Conservation (phyloP, 2,329 filamentous ascomycete species). For the Fusarium sp. region DNA sequence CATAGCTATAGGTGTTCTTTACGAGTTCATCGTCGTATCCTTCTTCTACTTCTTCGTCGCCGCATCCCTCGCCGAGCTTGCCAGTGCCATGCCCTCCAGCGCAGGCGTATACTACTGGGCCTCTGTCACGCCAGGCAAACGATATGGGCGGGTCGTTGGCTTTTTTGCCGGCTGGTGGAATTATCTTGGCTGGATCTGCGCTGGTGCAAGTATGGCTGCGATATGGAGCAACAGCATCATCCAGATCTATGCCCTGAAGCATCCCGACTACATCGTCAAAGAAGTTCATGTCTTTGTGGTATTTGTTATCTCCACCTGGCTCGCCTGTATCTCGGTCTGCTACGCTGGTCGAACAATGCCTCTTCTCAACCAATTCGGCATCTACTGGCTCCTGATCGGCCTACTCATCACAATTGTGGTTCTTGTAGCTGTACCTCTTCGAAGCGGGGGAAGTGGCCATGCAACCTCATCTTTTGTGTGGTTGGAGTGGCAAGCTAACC, state of each 20-base stretch:
- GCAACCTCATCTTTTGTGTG: not conserved
- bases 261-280: not conserved
- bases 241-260: not conserved
- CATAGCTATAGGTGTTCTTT: fast-evolving
- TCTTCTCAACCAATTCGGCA: not conserved
- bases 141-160: not conserved
- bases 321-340: not conserved
- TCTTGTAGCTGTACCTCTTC: not conserved
- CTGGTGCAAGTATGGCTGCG: not conserved
- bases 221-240: not conserved
- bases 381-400: not conserved
- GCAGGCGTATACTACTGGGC: not conserved
- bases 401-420: not conserved
- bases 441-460: not conserved
- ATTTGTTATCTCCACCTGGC: not conserved
- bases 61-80: not conserved
- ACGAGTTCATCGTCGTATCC: not conserved
- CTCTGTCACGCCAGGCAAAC: not conserved
- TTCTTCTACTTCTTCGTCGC: not conserved
- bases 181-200: not conserved
- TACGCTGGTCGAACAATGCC: not conserved
- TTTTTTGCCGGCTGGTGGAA: not conserved
- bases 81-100: not conserved
- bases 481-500: not conserved
- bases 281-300: not conserved